Evolutionary conservation across 352 stramenopile species (phyloP), one percentile per base, ranked within the genome.

Genomic region (Aphanomyces euteiches): DNA sequence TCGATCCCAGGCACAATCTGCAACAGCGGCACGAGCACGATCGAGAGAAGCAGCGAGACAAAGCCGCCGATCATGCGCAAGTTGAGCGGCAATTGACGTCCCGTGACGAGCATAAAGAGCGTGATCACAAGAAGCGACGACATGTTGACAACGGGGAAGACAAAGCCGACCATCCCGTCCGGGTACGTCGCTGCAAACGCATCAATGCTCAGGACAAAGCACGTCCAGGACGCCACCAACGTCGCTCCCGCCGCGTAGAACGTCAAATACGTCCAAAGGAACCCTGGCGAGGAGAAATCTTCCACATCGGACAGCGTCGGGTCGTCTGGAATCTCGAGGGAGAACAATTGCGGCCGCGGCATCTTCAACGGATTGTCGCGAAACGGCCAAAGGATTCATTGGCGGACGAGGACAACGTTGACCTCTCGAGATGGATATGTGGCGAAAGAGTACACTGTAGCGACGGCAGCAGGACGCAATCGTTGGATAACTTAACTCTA

Each of bases 131-230:
- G 74, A 63, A 93, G 74, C 53, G 85, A 87, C 41, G 85, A 93
- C 85, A 93, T 93, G 73, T 90, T 93, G 73, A 91, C 78, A 36
- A 93, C 83, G 3, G 85, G 85, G 68, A 93, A 91, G 41, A 93
- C 80, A 57, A 93, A 93, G 7, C 81, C 78, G 19, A 90, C 81
- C 70, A 83, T 81, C 59, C 90, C 77, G 56, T 77, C 67, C 17
- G 85, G 82, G 72, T 86, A 93, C 57, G 87, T 84, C 28, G 66
- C 69, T 57, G 77, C 65, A 70, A 93, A 91, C 67, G 87, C 85
- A 68, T 85, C 83, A 60, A 93, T 82, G 37, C 76, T 89, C n/a
- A 93, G 74, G 47, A 84, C 90, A 72, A 90, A 80, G 64, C 79
- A 83, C 43, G 81, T 87, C 85, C 85, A 93, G 79, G 90, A 90